Conservation (phyloP, 768 basidiomycete genomes). For the Suillus ampliporus region DNA sequence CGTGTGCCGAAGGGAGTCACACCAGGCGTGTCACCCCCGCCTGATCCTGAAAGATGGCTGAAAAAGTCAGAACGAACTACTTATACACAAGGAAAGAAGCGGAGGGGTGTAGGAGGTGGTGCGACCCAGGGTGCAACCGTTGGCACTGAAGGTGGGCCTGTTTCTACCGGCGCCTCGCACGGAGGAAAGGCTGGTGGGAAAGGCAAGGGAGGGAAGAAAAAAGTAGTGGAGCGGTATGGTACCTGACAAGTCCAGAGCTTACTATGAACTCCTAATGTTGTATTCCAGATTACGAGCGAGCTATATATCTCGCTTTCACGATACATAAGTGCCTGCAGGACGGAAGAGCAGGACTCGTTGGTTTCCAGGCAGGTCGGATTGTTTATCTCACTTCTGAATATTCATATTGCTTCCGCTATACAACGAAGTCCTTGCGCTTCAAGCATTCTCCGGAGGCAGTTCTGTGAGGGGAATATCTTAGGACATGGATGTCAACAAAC, state of each 20-base stretch:
- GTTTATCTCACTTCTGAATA: background rate
- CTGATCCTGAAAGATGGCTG: conserved; percentile 88
- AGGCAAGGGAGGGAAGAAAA: conserved; percentile 72
- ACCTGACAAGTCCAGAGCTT: background rate
- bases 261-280: background rate
- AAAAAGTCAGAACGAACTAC: conserved; percentile 83
- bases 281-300: background rate
- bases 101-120: conserved; percentile 58
- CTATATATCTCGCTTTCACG: background rate
- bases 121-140: conserved; percentile 68
- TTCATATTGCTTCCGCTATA: background rate
- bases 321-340: background rate
- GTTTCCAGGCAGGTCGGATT: background rate
- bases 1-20: conserved; percentile 79
- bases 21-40: conserved; percentile 79
- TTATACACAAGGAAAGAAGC: conserved; percentile 53
- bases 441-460: background rate
- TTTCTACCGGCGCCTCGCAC: conserved; percentile 24
- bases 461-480: background rate
- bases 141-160: conserved; percentile 32
- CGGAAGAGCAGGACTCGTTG: background rate
- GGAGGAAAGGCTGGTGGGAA: conserved; percentile 43
- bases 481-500: background rate
- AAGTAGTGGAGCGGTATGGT: conserved; percentile 44
- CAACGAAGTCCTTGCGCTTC: background rate